Base-by-base conservation (phyloP, 768 basidiomycete species). In the Macrocybe gigantea region DNA sequence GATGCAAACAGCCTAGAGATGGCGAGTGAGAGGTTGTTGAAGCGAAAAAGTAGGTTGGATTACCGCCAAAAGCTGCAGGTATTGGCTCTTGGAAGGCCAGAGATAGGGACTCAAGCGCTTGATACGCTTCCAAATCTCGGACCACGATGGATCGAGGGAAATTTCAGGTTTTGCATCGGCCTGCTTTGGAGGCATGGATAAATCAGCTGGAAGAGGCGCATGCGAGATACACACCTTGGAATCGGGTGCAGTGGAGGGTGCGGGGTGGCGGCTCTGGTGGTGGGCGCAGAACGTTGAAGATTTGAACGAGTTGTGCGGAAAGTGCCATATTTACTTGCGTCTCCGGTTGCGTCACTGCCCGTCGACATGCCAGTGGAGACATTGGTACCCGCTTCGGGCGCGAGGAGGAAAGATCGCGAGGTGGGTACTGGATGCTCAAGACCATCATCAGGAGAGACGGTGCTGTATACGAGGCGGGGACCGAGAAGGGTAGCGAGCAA, bases 31-130 rank as follows among this genome's bases (percentile, higher is more conserved):
- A 33, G 31, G 22, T 31, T 33, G 10, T 32, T 11, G 22, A 44
- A 40, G 13, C 3, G 13, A 7, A 7, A 46, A 10, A 47, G 41
- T 34, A 14, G 50, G 49, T 35, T 33, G 6, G 70, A 76, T 55
- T 59, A 85, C 77, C 5, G 85, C 87, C 47, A 88, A 65, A 37
- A 84, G 58, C 63, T 93, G 91, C 4, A 95, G 72, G 49, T 73
- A 73, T 32, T 61, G 59, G 51, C 71, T 78, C 53, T 81, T 85
- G 33, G 74, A 73, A 5, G 93, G 93, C 91, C 92, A 95, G 7
- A 95, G 78, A 66, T 88, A 87, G 1, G 92, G 93, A 10, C 75
- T 64, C 37, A 95, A 71, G 41, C 78, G 78, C 41, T 70, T 68
- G 49, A 94, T 67, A 38, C 91, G 81, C 11, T 61, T 69, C 65